Evolutionary conservation across 495 filamentous ascomycete genomes (phyloP).

Genomic region (Talaromyces adpressus): DNA sequence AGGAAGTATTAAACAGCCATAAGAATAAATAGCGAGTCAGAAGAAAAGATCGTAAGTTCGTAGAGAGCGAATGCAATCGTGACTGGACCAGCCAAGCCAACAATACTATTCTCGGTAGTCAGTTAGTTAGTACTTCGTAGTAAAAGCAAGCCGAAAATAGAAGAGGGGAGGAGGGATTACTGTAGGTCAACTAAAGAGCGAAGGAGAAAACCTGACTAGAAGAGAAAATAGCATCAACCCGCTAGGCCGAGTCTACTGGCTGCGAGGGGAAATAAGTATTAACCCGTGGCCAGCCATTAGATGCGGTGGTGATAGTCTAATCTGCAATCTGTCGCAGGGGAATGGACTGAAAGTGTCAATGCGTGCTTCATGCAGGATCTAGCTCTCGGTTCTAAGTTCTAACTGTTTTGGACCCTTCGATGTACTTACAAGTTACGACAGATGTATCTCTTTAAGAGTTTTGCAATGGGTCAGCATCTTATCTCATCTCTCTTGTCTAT

Average conservation of each 20-base stretch:
- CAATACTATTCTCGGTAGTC: background rate
- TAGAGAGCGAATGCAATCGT: background rate
- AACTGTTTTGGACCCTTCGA: background rate
- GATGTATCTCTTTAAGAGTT: background rate
- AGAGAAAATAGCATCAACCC: background rate
- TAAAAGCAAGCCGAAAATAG: background rate
- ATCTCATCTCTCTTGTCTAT: background rate
- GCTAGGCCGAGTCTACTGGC: background rate
- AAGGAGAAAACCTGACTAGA: background rate
- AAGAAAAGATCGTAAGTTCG: background rate
- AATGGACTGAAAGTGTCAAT: background rate
- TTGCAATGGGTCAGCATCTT: background rate
- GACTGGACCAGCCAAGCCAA: slow-evolving; percentile 4
- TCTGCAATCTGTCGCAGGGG: background rate
- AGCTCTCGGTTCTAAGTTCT: background rate
- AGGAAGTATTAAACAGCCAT: background rate
- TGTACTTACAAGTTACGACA: too few species aligned
- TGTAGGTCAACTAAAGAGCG: background rate
- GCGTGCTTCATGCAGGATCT: slow-evolving; percentile 2
- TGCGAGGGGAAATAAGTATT: background rate
- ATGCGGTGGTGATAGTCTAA: background rate
- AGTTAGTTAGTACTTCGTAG: background rate
- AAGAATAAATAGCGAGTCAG: background rate
- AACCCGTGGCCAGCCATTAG: background rate
- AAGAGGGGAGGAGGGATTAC: background rate